These are phyloP conservation scores for Wickerhamiella australiensis DNA, from an alignment of 805 yeast genomes.

Conservation along the genomic window DNA sequence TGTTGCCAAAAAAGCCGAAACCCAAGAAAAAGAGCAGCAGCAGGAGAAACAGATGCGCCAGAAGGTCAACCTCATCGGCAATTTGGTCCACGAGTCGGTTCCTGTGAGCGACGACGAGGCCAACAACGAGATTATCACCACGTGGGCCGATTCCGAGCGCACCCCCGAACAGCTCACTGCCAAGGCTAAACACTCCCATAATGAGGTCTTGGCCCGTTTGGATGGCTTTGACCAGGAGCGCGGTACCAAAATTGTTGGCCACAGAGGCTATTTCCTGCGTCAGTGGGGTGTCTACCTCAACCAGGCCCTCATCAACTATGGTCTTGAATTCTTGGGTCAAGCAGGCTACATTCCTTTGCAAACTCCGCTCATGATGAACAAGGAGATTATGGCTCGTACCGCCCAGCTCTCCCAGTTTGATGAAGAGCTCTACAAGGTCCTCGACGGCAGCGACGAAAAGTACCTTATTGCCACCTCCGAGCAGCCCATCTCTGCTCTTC, in stretches of 20 bases:
- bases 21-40: constrained; percentile 57
- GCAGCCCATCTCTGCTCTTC: constrained; percentile 97
- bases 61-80: constrained; percentile 86
- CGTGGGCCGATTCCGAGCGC: constrained; percentile 73
- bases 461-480: constrained; percentile 97
- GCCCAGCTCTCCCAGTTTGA: constrained; percentile 97
- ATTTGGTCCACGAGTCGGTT: constrained; percentile 86
- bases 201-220: constrained; percentile 82
- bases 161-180: constrained; percentile 61
- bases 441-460: constrained; percentile 96
- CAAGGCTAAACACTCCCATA: constrained; percentile 66
- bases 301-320: constrained; percentile 96
- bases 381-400: constrained; percentile 98
- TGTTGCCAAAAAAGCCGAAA: constrained; percentile 53
- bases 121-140: constrained; percentile 74
- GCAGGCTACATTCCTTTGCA: constrained; percentile 82
- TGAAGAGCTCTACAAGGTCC: constrained; percentile 93
- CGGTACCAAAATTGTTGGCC: constrained; percentile 95
- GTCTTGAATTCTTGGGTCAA: constrained; percentile 67
- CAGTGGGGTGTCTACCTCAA: constrained; percentile 92
- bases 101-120: constrained; percentile 81
- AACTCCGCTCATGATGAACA: constrained; percentile 99
- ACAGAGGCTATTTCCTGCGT: constrained; percentile 95
- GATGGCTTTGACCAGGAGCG: constrained; percentile 99
- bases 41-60: constrained; percentile 62